Evolutionary conservation across 2,329 filamentous ascomycete species (phyloP).

Genomic region (Ophiosphaerella herpotricha): DNA sequence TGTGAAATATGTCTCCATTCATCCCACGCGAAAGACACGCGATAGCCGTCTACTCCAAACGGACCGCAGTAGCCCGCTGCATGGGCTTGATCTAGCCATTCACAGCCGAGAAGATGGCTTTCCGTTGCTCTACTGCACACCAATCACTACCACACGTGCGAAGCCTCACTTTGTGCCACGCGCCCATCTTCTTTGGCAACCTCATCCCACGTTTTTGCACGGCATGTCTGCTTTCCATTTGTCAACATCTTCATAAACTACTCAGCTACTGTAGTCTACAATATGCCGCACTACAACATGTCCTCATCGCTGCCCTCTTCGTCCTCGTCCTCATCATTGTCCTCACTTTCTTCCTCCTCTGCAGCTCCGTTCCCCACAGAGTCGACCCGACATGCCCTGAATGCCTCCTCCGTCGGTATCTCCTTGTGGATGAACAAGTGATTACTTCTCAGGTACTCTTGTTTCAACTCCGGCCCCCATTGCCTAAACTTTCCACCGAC

Average conservation of each 20-base stretch:
- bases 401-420: background rate
- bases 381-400: background rate
- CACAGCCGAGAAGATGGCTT: too few relatives aligned
- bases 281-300: background rate
- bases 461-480: slow-evolving; percentile 20
- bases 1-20: background rate
- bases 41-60: background rate
- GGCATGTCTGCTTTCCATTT: slow-evolving; percentile 1
- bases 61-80: background rate
- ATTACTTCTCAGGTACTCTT: slow-evolving; percentile 23
- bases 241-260: background rate
- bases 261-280: background rate
- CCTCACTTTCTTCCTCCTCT: background rate
- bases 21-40: background rate
- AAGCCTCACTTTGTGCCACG: background rate
- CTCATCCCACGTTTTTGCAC: background rate
- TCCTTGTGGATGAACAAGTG: slow-evolving; percentile 18
- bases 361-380: background rate
- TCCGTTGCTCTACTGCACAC: too few relatives aligned
- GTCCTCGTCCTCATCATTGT: slow-evolving; percentile 5
- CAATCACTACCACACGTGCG: background rate
- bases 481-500: slow-evolving; percentile 17
- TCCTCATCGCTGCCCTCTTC: slow-evolving; percentile 11
- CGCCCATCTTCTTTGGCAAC: background rate
- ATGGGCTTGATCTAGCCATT: background rate